These are phyloP conservation scores for Neonectria hederae DNA, from an alignment of 2,329 filamentous ascomycete genomes.

Conservation along the genomic window DNA sequence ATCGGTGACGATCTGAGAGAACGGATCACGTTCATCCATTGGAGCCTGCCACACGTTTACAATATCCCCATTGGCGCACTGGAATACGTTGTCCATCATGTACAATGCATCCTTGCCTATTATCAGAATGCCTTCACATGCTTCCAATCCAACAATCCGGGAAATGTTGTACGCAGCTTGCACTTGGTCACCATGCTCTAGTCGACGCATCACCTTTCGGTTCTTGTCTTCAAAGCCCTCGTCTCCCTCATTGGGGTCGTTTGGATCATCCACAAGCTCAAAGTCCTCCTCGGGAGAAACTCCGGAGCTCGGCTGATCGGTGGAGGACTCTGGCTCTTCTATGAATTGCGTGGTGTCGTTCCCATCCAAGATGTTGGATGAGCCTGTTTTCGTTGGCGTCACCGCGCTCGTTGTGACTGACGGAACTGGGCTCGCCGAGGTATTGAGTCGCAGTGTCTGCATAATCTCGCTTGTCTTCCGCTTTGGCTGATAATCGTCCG, in stretches of 20 bases:
- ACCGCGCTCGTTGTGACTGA: conserved; percentile 30
- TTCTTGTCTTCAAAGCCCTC: conserved; percentile 96
- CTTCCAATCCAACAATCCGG: conserved; percentile 91
- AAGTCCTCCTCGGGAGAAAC: conserved; percentile 82
- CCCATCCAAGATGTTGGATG: conserved; percentile 35
- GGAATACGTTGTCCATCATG: conserved; percentile 96
- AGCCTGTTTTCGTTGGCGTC: conserved; percentile 29
- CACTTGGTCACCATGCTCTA: conserved; percentile 90
- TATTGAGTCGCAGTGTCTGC: conserved; percentile 48
- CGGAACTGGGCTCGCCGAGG: conserved; percentile 35
- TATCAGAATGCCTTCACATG: conserved; percentile 91
- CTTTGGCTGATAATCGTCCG: conserved; percentile 86
- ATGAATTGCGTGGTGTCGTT: conserved; percentile 33
- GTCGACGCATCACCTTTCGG: conserved; percentile 92
- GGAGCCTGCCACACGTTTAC: conserved; percentile 96
- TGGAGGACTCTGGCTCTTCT: conserved; percentile 36
- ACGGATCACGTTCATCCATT: conserved; percentile 90
- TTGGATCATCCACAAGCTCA: conserved; percentile 93
- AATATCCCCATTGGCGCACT: conserved; percentile 93
- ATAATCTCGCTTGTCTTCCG: conserved; percentile 65
- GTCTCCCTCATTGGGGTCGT: conserved; percentile 77
- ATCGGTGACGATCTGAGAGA: conserved; percentile 89
- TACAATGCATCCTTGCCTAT: conserved; percentile 92
- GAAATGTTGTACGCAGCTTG: conserved; percentile 96
- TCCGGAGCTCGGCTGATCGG: conserved; percentile 36